Percentiles rank a stretch among this genome's conserved stretches.
phyloP scores from a whole-genome alignment of 768 basidiomycete species.

The Tylopilus rubrobrunneus region DNA sequence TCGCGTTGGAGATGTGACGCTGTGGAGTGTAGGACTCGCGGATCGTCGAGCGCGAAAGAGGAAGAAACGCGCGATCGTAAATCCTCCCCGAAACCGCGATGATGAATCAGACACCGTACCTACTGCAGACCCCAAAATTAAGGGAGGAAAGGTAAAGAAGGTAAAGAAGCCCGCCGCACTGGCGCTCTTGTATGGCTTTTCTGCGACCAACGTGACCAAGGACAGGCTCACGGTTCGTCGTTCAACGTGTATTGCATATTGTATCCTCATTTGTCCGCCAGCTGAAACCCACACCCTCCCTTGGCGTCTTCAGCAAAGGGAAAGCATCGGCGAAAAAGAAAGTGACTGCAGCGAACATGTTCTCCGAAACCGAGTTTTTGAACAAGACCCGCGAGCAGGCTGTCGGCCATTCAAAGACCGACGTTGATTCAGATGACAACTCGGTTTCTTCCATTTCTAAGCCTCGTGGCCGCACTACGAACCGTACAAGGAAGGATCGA shows the following conservation, averaged over 20 bases:
- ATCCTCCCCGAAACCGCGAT: slow-evolving; percentile 17
- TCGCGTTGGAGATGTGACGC: not conserved
- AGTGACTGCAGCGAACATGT: slow-evolving; percentile 5
- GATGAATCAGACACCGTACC: not conserved
- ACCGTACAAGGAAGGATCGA: not conserved
- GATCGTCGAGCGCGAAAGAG: slow-evolving; percentile 66
- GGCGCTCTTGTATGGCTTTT: slow-evolving; percentile 36
- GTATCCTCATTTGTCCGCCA: slow-evolving; percentile 11
- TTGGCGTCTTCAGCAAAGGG: slow-evolving; percentile 38
- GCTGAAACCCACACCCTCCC: slow-evolving; percentile 27
- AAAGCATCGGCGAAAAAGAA: slow-evolving; percentile 31
- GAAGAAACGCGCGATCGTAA: slow-evolving; percentile 51
- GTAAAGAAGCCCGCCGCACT: slow-evolving; percentile 27
- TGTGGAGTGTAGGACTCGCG: slow-evolving; percentile 44
- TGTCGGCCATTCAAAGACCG: slow-evolving; percentile 5
- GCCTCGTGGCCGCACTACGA: slow-evolving; percentile 7
- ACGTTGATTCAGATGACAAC: slow-evolving; percentile 2
- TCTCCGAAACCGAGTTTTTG: slow-evolving; percentile 49
- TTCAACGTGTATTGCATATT: not conserved
- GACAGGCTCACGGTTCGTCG: slow-evolving; percentile 33
- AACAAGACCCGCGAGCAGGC: slow-evolving; percentile 23
- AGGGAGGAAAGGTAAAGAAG: slow-evolving; percentile 16
- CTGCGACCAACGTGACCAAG: slow-evolving; percentile 35
- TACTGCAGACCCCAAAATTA: slow-evolving; percentile 6
- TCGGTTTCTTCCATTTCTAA: slow-evolving; percentile 14